Conservation (phyloP, 768 basidiomycete genomes). For the Cystobasidium tubakii region DNA sequence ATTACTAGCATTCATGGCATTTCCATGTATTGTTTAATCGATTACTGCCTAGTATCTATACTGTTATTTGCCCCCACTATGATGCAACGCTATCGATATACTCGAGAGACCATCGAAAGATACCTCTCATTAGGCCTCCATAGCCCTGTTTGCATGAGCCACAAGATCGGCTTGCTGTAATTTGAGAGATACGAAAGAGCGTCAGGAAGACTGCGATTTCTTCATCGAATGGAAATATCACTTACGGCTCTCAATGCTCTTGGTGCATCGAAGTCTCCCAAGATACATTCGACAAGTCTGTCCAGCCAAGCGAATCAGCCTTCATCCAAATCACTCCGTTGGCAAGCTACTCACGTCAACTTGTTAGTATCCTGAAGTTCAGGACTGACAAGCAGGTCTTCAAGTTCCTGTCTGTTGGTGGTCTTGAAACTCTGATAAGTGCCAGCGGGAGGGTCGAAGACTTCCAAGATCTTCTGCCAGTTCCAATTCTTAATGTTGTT, state of each 20-base stretch:
- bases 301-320: no score
- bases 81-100: no score
- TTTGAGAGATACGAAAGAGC: background rate
- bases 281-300: constrained; percentile 27
- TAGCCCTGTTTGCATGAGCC: constrained; percentile 26
- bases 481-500: constrained; percentile 27
- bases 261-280: constrained; percentile 21
- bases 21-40: no score
- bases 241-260: constrained; percentile 24
- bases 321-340: no score
- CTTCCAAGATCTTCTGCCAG: constrained; percentile 10
- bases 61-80: no score
- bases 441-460: constrained; percentile 25
- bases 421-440: constrained; percentile 23
- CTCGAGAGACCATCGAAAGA: no score
- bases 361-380: constrained; percentile 26
- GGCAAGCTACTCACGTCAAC: background rate
- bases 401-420: constrained; percentile 16
- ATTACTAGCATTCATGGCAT: no score
- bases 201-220: background rate
- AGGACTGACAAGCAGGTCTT: constrained; percentile 12
- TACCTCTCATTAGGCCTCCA: constrained; percentile 3
- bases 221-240: background rate
- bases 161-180: constrained; percentile 34
- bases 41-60: no score